Conservation (phyloP, 176 grass and related monocot species). For the Musa troglodytarum region DNA sequence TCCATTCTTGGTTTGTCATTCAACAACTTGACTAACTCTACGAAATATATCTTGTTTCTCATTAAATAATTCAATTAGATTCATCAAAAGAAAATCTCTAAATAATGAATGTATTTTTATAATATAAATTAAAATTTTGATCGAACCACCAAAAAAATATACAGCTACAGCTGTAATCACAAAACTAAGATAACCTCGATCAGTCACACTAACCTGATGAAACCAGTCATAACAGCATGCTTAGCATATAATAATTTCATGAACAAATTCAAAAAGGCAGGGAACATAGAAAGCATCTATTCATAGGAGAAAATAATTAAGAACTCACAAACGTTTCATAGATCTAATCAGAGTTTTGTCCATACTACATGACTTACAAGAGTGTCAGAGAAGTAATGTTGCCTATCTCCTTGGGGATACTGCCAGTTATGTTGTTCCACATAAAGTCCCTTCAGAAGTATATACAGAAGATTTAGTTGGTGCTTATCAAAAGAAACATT, state of each 20-base stretch:
- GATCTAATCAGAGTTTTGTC: not conserved
- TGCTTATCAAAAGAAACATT: conserved; percentile 6
- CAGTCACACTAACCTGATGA: not conserved
- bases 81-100: too few relatives aligned
- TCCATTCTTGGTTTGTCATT: too few relatives aligned
- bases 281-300: not conserved
- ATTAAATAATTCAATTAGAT: too few relatives aligned
- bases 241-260: not conserved
- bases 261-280: not conserved
- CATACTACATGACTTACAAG: conserved; percentile 42
- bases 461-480: not conserved
- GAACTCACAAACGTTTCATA: not conserved
- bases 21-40: too few relatives aligned
- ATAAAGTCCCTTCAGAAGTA: conserved; percentile 84
- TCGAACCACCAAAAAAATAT: too few relatives aligned
- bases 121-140: too few relatives aligned
- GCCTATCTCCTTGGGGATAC: conserved; percentile 83
- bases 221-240: not conserved
- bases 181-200: too few relatives aligned
- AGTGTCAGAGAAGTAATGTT: conserved; percentile 70
- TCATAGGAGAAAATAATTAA: not conserved
- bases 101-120: too few relatives aligned
- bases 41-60: too few relatives aligned
- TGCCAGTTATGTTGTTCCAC: conserved; percentile 84
- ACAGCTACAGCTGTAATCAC: too few relatives aligned